These are phyloP conservation scores for Colletotrichum agaves DNA, from an alignment of 2,329 filamentous ascomycete species.

Conservation along the genomic window DNA sequence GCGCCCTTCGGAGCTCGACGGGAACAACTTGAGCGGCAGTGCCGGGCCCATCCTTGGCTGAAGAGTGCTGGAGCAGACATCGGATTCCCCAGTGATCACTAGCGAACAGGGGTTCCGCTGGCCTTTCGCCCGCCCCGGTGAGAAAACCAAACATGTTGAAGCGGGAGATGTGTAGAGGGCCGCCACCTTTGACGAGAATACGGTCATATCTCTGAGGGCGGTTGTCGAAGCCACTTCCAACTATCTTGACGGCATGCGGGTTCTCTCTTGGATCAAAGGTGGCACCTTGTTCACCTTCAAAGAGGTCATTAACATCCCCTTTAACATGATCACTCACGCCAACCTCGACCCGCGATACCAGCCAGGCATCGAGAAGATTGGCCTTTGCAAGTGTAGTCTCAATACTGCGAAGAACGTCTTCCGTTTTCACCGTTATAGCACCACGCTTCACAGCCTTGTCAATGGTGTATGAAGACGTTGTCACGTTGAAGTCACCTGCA, in stretches of 20 bases:
- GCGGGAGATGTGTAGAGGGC: slow-evolving; percentile 49
- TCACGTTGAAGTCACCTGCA: slow-evolving; percentile 73
- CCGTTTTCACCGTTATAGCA: slow-evolving; percentile 63
- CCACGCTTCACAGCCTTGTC: slow-evolving; percentile 61
- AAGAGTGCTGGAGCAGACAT: slow-evolving; percentile 48
- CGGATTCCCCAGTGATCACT: slow-evolving; percentile 71
- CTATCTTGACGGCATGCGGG: slow-evolving; percentile 61
- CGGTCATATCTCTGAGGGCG: slow-evolving; percentile 74
- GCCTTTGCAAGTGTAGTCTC: slow-evolving; percentile 57
- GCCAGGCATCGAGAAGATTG: slow-evolving; percentile 65
- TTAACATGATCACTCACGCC: slow-evolving; percentile 51
- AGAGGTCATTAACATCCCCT: slow-evolving; percentile 48
- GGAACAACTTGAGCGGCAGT: slow-evolving; percentile 42
- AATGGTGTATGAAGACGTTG: slow-evolving; percentile 68
- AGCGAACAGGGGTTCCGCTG: slow-evolving; percentile 44
- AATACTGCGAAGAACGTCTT: slow-evolving; percentile 54
- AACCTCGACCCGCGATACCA: slow-evolving; percentile 54
- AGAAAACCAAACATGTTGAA: slow-evolving; percentile 70
- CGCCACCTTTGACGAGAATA: slow-evolving; percentile 63
- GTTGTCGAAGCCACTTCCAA: slow-evolving; percentile 58
- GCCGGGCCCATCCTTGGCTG: background rate
- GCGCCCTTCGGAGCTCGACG: slow-evolving; percentile 47
- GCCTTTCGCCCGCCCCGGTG: slow-evolving; percentile 38
- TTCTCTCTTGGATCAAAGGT: slow-evolving; percentile 73
- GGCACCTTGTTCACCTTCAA: slow-evolving; percentile 71